A percentile compares a stretch with the other conserved stretches of the same genome.
Evolutionary conservation across 345 rosid species (phyloP).

Genomic region (sweet orange (Citrus sinensis)): DVS_A1.0 CM039163.1:254001-254500

Average conservation of each 20-base stretch:
- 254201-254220: neutral
- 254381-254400: constrained; percentile 10
- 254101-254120: constrained; percentile 23
- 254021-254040: constrained; percentile 21
- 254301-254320: no score
- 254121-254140: constrained; percentile 17
- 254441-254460: constrained; percentile 60
- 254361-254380: constrained; percentile 21
- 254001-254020: neutral
- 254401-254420: neutral
- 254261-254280: no score
- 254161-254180: neutral
- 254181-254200: neutral
- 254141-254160: no score
- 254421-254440: constrained; percentile 36
- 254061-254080: constrained; percentile 51
- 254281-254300: no score
- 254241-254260: no score
- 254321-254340: no score
- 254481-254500: constrained; percentile 57
- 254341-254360: neutral
- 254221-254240: neutral
- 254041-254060: constrained; percentile 34
- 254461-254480: constrained; percentile 62
- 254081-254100: constrained; percentile 42